Base-by-base conservation (phyloP, 2,329 filamentous ascomycete genomes). In the Fusarium pseudograminearum region DNA sequence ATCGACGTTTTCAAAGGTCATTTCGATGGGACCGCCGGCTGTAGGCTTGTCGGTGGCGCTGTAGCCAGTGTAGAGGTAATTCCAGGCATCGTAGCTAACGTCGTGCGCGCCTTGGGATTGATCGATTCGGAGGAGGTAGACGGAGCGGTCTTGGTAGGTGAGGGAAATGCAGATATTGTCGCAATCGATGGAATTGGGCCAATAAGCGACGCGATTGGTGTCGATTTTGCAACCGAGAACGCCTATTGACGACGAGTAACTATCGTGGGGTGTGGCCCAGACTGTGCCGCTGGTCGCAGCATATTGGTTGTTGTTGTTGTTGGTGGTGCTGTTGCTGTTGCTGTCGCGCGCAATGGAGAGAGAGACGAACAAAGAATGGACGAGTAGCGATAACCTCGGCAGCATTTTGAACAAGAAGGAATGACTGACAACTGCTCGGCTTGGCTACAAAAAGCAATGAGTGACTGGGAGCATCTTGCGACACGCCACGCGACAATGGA, bases 61-160 rank as follows among this genome's bases (percentile, higher is more conserved):
- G 54, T 82, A 60, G 57, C 84, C 84, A 0, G 82, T 85, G 50
- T 78, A 73, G n/a, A 89, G 84, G 69, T 86, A 87, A 78, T 88
- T 88, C 85, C 86, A 89, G 24, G 87, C 87, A 71, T 89, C 87
- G 80, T 89, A 89, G 74, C 80, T 83, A 74, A 89, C 81, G 75
- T 89, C 87, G 77, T 88, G 76, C 31, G 87, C 87, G 58, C 86
- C 86, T 57, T 81, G 80, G 1, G 86, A 89, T 66, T 83, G 80
- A 78, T 89, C 87, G 71, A 89, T 78, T 73, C 84, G 85, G 41
- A 89, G 82, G 47, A 93, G 87, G 65, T 88, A 83, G 61, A 90
- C 79, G 26, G 78, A 79, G 48, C 86, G 85, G 59, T 79, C 83
- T 33, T 79, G 76, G 76, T 85, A 82, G 45, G 78, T 80, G 56